These are phyloP conservation scores for Grosmannia huntii DNA, from an alignment of 2,329 filamentous ascomycete genomes.

Conservation along the genomic window DNA sequence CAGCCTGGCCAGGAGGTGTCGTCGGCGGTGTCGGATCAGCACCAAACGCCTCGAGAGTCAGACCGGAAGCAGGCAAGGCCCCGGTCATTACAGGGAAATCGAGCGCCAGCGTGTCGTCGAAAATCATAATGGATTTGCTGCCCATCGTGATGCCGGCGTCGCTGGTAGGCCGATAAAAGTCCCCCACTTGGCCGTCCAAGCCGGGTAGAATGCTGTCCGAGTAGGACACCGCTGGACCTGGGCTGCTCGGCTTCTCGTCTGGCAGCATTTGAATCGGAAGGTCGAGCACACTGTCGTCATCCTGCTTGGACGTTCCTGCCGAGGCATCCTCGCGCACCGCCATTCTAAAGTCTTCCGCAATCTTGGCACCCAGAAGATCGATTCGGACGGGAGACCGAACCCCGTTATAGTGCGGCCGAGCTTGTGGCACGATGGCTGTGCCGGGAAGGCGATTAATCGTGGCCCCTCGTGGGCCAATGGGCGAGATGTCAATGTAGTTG, in stretches of 20 bases:
- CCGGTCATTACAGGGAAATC: constrained; percentile 40
- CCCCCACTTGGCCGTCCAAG: neutral
- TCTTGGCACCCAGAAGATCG: constrained; percentile 68
- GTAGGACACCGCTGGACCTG: constrained; percentile 23
- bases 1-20: constrained; percentile 38
- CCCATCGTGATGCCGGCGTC: constrained; percentile 56
- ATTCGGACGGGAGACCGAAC: constrained; percentile 50
- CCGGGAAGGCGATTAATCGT: constrained; percentile 47
- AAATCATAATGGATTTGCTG: constrained; percentile 85
- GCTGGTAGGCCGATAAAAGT: constrained; percentile 29
- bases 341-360: constrained; percentile 66
- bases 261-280: constrained; percentile 7
- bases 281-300: neutral
- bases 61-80: constrained; percentile 27
- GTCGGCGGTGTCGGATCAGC: constrained; percentile 47
- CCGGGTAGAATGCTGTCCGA: constrained; percentile 24
- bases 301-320: neutral
- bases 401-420: constrained; percentile 29
- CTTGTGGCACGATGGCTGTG: constrained; percentile 46
- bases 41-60: constrained; percentile 39
- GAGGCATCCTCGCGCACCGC: constrained; percentile 54
- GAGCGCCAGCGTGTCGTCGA: constrained; percentile 51
- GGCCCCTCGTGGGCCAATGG: constrained; percentile 36
- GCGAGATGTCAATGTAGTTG: constrained; percentile 34
- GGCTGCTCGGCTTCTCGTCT: constrained; percentile 13